A percentile compares a stretch with the other conserved stretches of the same genome.
phyloP scores from a whole-genome alignment of 257 asterid species.

The Nicotiana knightiana region DNA sequence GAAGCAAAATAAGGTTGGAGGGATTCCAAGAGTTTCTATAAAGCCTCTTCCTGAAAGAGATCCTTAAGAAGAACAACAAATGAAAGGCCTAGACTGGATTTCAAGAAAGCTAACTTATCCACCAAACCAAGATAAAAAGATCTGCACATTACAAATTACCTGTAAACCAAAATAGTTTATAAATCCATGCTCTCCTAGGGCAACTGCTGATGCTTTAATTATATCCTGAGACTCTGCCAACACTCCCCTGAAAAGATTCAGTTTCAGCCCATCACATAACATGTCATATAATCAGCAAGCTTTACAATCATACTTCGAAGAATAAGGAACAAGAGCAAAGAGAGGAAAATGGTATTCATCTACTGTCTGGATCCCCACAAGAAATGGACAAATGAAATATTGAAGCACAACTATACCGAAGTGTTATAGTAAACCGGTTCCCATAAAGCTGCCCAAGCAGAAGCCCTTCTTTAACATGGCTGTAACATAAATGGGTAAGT shows the following conservation, averaged over 20 bases:
- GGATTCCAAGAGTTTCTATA: conserved; percentile 3
- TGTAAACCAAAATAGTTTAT: conserved; percentile 95
- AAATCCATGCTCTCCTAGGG: conserved; percentile 74
- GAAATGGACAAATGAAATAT: conserved; percentile 3
- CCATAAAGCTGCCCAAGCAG: conserved; percentile 92
- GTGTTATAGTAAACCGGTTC: conserved; percentile 78
- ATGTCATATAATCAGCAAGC: conserved; percentile 7
- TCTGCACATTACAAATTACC: conserved; percentile 27
- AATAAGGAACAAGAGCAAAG: background rate
- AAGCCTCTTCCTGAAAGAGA: background rate
- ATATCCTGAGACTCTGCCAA: conserved; percentile 66
- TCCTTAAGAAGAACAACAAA: background rate
- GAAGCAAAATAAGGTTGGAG: conserved; percentile 1
- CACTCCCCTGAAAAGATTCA: conserved; percentile 53
- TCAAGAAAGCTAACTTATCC: background rate
- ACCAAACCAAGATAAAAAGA: background rate
- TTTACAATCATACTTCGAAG: background rate
- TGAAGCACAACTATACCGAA: conserved; percentile 41
- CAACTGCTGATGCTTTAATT: conserved; percentile 59
- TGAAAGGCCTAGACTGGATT: background rate
- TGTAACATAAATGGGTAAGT: conserved; percentile 20
- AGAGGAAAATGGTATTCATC: background rate
- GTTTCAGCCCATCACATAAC: background rate
- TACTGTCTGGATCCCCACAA: background rate
- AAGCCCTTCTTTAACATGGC: conserved; percentile 88